phyloP scores from a whole-genome alignment of 2,329 filamentous ascomycete species.

The Alternaria solani region DNA sequence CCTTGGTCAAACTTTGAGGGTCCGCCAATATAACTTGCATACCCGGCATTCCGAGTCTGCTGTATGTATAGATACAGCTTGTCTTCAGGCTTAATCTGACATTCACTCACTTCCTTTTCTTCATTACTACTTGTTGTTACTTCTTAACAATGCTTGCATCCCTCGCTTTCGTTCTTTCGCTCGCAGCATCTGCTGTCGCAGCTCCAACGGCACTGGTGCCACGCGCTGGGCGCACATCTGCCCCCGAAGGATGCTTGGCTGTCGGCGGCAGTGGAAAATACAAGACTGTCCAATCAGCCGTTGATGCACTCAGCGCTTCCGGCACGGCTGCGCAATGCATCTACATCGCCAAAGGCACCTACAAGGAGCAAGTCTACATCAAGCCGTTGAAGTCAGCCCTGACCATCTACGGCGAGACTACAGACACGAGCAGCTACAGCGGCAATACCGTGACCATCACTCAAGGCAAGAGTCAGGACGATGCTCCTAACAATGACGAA shows the following conservation, averaged over 20 bases:
- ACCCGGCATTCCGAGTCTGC: not conserved
- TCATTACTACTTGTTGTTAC: not conserved
- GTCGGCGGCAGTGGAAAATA: conserved; percentile 57
- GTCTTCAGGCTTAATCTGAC: not conserved
- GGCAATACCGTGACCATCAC: conserved; percentile 67
- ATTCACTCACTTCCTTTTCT: not conserved
- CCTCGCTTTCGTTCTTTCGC: conserved; percentile 30
- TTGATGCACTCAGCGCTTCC: conserved; percentile 65
- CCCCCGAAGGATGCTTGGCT: conserved; percentile 61
- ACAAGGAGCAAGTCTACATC: conserved; percentile 68
- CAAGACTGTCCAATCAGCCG: conserved; percentile 63
- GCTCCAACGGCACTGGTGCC: conserved; percentile 29
- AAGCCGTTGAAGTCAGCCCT: conserved; percentile 58
- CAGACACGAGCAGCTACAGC: conserved; percentile 58
- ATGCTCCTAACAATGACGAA: conserved; percentile 61
- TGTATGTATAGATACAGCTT: conserved; percentile 1
- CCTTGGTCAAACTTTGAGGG: not conserved
- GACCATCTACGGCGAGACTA: conserved; percentile 68
- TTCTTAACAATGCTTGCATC: conserved; percentile 25
- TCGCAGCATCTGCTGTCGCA: conserved; percentile 30
- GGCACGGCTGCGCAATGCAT: conserved; percentile 63
- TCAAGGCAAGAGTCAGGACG: conserved; percentile 56
- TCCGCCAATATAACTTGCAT: conserved; percentile 1
- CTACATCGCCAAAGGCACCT: conserved; percentile 69
- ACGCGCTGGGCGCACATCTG: conserved; percentile 51